Evolutionary conservation across 169 alveolate genomes (phyloP).

Genomic region (Plasmodium gonderi): DNA sequence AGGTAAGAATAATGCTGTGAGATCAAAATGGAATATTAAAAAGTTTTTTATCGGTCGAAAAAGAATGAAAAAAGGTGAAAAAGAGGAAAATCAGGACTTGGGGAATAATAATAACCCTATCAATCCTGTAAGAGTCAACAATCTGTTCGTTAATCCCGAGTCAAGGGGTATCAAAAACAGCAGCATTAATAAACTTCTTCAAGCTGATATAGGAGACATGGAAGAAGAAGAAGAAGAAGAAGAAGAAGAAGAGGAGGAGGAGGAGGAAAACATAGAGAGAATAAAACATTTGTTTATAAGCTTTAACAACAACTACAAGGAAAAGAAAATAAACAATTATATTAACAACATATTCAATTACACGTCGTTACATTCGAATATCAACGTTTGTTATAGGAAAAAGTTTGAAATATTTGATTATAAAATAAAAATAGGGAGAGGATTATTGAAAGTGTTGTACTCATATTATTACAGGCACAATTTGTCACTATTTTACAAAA

Average conservation of each 20-base stretch:
- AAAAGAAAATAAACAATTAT: constrained; percentile 53
- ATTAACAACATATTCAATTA: constrained; percentile 44
- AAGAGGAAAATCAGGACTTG: background rate
- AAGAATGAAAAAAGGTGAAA: background rate
- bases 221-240: constrained; percentile 35
- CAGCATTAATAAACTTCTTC: constrained; percentile 7
- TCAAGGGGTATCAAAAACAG: constrained; percentile 14
- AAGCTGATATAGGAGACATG: background rate
- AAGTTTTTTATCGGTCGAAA: background rate
- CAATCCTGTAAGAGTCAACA: background rate
- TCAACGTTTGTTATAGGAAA: constrained; percentile 35
- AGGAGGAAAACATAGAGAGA: constrained; percentile 47
- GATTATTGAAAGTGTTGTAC: constrained; percentile 32
- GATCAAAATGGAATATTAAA: background rate
- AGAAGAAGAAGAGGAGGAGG: constrained; percentile 33
- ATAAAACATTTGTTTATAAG: constrained; percentile 44
- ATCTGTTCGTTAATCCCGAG: constrained; percentile 27
- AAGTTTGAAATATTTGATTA: constrained; percentile 18
- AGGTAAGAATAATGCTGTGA: background rate
- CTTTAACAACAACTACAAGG: constrained; percentile 56
- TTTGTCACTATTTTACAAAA: constrained; percentile 36
- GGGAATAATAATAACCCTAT: background rate
- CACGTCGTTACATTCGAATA: constrained; percentile 43
- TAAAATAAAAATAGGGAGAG: constrained; percentile 19
- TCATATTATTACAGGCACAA: constrained; percentile 54